phyloP scores from a whole-genome alignment of 371 early-diverging fungal species.

The Ecytonucleospora hepatopenaei region DNA sequence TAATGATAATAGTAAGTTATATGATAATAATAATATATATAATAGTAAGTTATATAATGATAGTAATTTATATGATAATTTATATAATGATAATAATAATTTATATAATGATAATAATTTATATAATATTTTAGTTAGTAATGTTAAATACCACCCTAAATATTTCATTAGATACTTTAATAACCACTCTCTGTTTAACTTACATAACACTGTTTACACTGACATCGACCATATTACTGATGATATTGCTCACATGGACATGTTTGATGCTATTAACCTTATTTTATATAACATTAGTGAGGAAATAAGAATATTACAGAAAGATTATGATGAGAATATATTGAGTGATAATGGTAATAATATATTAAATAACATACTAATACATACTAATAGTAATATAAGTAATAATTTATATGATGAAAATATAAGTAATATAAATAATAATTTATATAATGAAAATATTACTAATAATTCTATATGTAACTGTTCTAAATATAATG shows the following conservation, averaged over 20 bases:
- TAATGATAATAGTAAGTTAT: conserved; percentile 38
- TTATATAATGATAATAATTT: too few relatives aligned
- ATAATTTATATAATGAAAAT: too few relatives aligned
- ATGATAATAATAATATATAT: too few relatives aligned
- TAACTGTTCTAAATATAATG: conserved; percentile 54
- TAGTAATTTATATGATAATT: too few relatives aligned
- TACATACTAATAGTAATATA: background rate
- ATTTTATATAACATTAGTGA: conserved; percentile 38
- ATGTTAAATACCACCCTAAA: background rate
- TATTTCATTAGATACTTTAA: background rate
- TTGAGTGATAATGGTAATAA: conserved; percentile 41
- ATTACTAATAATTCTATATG: too few relatives aligned
- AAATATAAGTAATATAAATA: conserved; percentile 36
- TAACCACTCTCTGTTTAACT: conserved; percentile 10
- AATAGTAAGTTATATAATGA: too few relatives aligned
- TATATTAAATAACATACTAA: conserved; percentile 20
- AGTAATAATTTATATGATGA: too few relatives aligned
- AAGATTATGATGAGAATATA: conserved; percentile 9
- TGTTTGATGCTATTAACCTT: conserved; percentile 46
- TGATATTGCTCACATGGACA: conserved; percentile 17
- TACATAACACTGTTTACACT: conserved; percentile 35
- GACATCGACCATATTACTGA: conserved; percentile 40
- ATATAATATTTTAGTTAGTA: conserved; percentile 17
- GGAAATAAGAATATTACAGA: conserved; percentile 20
- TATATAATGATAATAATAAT: too few relatives aligned